Evolutionary conservation across 805 yeast genomes (phyloP), one percentile per base, ranked within the genome.

Genomic region (Metschnikowia rubicola): DNA sequence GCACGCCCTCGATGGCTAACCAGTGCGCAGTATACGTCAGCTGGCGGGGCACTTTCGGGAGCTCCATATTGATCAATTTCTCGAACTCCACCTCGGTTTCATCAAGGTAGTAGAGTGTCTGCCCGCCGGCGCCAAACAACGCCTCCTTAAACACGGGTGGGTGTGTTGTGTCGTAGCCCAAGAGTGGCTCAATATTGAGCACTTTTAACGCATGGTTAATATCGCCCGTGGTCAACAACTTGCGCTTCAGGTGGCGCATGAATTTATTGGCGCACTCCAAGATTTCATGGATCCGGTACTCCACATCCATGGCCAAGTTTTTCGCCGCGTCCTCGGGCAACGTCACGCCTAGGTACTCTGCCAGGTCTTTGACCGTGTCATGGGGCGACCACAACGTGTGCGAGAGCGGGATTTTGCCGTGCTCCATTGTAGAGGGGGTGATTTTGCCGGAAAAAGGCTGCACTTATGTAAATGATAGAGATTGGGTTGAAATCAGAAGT

Each of bases 221-320:
- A 67, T 94, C 99, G 38, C 79, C 76, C 0, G 96, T 88, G 28
- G 89, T 81, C 33, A 94, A 70, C 0, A 87, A 78, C 50, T 86
- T 85, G 39, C 98, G 74, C 65, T 91, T 92, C 28, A 94, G 82
- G 66, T 94, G 97, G 56, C 97, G 78, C 92, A 92, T 94, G 67
- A 92, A 92, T 65, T 94, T 94, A 46, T 86, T 81, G 17, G 99
- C 98, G 55, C 94, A 96, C 64, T 94, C 99, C 50, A 95, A 72
- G 35, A 94, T 87, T 68, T 94, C 98, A 64, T 92, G 92, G 54
- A 94, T 88, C 52, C 99, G 79, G 65, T 95, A 94, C 69, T 94
- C 99, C n/a, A 94, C 95, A 64, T 94, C 99, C 99, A 94, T 94
- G 7, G 99, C 98, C 51, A 94, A 71, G 52, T 94, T 88, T 61